Conservation (phyloP, 441 rosid species). For the Pelargonium myrrhifolium region DNA sequence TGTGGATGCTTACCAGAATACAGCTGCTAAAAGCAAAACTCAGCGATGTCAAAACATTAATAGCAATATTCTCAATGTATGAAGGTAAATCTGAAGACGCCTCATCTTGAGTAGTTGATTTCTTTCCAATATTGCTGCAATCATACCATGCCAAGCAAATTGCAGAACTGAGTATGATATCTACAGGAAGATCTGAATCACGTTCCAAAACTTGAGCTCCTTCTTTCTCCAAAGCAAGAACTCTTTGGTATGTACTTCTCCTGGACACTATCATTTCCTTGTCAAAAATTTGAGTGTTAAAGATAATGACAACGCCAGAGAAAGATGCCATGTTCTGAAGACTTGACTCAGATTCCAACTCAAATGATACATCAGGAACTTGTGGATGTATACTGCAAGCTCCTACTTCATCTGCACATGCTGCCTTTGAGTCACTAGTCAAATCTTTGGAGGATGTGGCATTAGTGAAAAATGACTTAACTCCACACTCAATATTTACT, state of each 20-base stretch:
- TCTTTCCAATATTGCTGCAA: constrained; percentile 48
- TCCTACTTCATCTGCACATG: constrained; percentile 30
- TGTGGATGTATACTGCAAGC: constrained; percentile 27
- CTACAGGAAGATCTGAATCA: constrained; percentile 76
- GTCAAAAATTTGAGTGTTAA: constrained; percentile 68
- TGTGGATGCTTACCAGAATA: constrained; percentile 53
- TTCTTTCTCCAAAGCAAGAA: constrained; percentile 77
- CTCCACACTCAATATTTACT: constrained; percentile 29
- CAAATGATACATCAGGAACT: constrained; percentile 26
- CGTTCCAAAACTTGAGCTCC: constrained; percentile 88
- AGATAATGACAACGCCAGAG: constrained; percentile 45
- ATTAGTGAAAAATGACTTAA: constrained; percentile 19
- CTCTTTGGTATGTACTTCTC: constrained; percentile 73
- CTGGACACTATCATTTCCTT: constrained; percentile 81
- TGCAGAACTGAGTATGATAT: constrained; percentile 60
- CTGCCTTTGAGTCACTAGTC: constrained; percentile 22
- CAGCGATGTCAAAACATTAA: constrained; percentile 65
- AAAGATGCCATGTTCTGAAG: constrained; percentile 27
- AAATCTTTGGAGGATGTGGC: constrained; percentile 28
- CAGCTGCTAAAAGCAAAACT: constrained; percentile 78
- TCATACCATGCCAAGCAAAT: constrained; percentile 84
- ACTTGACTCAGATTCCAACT: constrained; percentile 30
- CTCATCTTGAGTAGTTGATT: constrained; percentile 46
- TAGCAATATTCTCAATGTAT: constrained; percentile 75
- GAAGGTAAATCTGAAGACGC: constrained; percentile 59